These are phyloP conservation scores for Alloteropsis semialata DNA, from an alignment of 176 grass and related monocot genomes.

Conservation along the genomic window DNA sequence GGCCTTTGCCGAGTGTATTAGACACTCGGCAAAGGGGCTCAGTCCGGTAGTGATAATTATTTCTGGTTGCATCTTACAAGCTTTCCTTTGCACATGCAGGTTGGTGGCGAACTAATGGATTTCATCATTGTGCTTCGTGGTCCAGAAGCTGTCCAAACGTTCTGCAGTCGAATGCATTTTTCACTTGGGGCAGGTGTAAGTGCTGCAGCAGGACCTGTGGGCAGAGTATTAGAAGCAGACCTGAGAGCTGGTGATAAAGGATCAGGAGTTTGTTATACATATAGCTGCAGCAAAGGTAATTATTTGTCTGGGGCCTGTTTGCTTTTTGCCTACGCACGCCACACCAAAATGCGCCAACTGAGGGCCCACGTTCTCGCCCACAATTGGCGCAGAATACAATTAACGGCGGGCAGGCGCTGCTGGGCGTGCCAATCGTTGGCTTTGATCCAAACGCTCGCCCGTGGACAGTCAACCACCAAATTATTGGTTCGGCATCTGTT, in stretches of 20 bases:
- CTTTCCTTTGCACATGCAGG: constrained; percentile 39
- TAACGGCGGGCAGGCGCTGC: no score
- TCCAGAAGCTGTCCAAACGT: constrained; percentile 66
- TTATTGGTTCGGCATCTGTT: no score
- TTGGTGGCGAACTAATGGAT: constrained; percentile 79
- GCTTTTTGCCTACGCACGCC: no score
- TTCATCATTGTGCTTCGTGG: constrained; percentile 86
- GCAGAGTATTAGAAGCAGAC: constrained; percentile 91
- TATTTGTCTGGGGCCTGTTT: background rate
- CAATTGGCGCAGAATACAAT: no score
- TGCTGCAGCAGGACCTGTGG: constrained; percentile 79
- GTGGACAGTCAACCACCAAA: no score
- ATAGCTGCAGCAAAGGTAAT: constrained; percentile 97
- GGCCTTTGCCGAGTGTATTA: no score
- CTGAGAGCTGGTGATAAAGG: constrained; percentile 72
- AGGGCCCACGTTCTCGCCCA: no score
- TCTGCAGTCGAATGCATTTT: constrained; percentile 78
- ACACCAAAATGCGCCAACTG: no score
- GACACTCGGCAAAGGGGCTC: no score
- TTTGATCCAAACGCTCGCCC: no score
- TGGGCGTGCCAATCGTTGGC: no score
- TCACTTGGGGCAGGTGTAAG: constrained; percentile 83
- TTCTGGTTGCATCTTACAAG: constrained; percentile 8
- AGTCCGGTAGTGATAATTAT: no score
- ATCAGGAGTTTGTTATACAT: constrained; percentile 80